Conservation (phyloP, 805 yeast genomes). For the Candida ipomoeae region DNA sequence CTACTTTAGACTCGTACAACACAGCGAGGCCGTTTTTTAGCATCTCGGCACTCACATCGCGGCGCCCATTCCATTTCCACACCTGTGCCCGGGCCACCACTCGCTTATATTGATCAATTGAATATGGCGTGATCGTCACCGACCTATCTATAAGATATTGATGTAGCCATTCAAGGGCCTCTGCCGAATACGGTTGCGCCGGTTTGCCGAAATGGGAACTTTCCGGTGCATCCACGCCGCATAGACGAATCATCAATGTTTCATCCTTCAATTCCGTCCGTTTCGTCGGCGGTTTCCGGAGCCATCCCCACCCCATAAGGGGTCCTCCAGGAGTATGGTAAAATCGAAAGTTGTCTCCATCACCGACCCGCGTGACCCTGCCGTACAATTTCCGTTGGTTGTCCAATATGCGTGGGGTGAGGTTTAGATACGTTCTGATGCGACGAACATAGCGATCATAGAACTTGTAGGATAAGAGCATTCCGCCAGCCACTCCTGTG, state of each 20-base stretch:
- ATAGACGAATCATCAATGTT: constrained; percentile 76
- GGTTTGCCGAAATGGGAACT: constrained; percentile 91
- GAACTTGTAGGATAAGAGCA: constrained; percentile 27
- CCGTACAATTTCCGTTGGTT: constrained; percentile 44
- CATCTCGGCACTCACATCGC: constrained; percentile 87
- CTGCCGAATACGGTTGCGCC: constrained; percentile 82
- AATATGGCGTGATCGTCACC: constrained; percentile 72
- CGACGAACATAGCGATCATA: constrained; percentile 33
- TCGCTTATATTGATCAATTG: constrained; percentile 84
- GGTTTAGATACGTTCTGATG: constrained; percentile 33
- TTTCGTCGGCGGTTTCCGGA: constrained; percentile 58
- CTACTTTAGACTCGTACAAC: constrained; percentile 76
- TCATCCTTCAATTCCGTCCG: constrained; percentile 48
- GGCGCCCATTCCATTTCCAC: constrained; percentile 52
- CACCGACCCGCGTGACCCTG: constrained; percentile 85
- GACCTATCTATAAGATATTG: constrained; percentile 58
- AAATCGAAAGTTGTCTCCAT: constrained; percentile 91
- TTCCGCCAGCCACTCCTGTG: constrained; percentile 29
- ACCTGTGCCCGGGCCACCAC: constrained; percentile 78
- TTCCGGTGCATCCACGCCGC: constrained; percentile 98
- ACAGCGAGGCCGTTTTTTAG: constrained; percentile 76
- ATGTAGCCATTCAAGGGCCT: constrained; percentile 77
- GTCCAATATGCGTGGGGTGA: constrained; percentile 34
- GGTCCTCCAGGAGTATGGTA: constrained; percentile 93
- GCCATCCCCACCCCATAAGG: constrained; percentile 91